Percentiles rank a stretch among this genome's conserved stretches.
Evolutionary conservation across 441 rosid species (phyloP).

Genomic region (Corymbia citriodora): DNA sequence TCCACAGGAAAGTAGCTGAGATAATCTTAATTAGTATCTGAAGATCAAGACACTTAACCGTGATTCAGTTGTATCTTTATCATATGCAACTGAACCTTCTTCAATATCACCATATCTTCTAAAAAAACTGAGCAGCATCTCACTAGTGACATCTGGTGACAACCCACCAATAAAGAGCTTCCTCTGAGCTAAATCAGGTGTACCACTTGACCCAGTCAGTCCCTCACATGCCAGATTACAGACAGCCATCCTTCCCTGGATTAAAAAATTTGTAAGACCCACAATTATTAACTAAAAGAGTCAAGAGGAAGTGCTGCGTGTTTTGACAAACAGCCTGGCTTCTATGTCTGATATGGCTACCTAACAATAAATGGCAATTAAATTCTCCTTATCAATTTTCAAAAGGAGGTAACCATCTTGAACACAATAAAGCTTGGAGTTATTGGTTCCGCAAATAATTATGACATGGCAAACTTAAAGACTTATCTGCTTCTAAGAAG

Average conservation of each 20-base stretch:
- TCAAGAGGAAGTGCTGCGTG: neutral
- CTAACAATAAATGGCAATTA: neutral
- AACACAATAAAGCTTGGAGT: neutral
- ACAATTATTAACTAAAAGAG: neutral
- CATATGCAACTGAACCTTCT: constrained; percentile 66
- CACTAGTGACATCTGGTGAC: constrained; percentile 50
- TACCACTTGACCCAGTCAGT: constrained; percentile 34
- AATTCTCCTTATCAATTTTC: neutral
- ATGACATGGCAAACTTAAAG: neutral
- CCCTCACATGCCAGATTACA: constrained; percentile 60
- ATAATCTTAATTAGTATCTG: neutral
- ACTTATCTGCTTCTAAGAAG: neutral
- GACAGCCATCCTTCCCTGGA: constrained; percentile 56
- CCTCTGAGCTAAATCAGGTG: constrained; percentile 44
- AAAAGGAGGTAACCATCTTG: neutral
- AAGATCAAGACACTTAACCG: constrained; percentile 15
- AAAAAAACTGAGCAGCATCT: constrained; percentile 38
- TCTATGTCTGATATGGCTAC: neutral
- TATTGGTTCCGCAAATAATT: neutral
- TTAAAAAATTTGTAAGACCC: neutral
- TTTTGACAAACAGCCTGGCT: neutral
- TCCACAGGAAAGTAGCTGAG: neutral
- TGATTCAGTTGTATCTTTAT: constrained; percentile 57
- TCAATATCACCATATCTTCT: constrained; percentile 55
- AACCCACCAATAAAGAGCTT: constrained; percentile 62